Conservation (phyloP, 805 yeast species). For the Vanderwaltozyma tropicalis region DNA sequence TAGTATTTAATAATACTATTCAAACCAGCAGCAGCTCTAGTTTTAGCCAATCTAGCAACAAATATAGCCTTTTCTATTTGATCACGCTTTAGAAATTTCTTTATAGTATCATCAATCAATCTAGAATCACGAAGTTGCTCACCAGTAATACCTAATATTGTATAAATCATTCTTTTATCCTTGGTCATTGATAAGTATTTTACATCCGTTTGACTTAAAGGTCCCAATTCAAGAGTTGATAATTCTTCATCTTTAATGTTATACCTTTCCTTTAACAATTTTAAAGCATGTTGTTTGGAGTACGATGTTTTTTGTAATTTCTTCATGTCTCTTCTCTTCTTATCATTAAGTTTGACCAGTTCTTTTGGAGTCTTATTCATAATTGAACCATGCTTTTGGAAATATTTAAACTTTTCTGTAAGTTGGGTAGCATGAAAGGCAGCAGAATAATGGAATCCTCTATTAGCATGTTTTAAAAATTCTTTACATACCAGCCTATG, state of each 20-base stretch:
- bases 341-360: constrained; percentile 8
- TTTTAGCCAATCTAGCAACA: constrained; percentile 38
- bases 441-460: neutral
- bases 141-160: constrained; percentile 49
- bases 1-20: constrained; percentile 49
- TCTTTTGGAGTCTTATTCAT: constrained; percentile 15
- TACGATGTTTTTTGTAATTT: constrained; percentile 20
- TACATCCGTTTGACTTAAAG: constrained; percentile 28
- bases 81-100: constrained; percentile 40
- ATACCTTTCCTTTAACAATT: constrained; percentile 13
- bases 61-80: constrained; percentile 44
- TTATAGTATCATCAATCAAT: constrained; percentile 43
- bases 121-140: constrained; percentile 49
- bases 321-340: constrained; percentile 11
- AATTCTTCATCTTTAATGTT: constrained; percentile 13
- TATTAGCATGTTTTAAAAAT: neutral
- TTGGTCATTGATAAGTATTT: constrained; percentile 23
- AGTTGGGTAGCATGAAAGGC: neutral
- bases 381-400: constrained; percentile 9
- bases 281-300: constrained; percentile 19
- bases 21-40: constrained; percentile 49
- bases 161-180: constrained; percentile 40
- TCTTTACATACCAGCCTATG: too few species aligned
- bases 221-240: constrained; percentile 26
- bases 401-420: constrained; percentile 11